Conservation (phyloP, 1,284 basidiomycete species). For the Sporisorium iseilematis-ciliati region DNA sequence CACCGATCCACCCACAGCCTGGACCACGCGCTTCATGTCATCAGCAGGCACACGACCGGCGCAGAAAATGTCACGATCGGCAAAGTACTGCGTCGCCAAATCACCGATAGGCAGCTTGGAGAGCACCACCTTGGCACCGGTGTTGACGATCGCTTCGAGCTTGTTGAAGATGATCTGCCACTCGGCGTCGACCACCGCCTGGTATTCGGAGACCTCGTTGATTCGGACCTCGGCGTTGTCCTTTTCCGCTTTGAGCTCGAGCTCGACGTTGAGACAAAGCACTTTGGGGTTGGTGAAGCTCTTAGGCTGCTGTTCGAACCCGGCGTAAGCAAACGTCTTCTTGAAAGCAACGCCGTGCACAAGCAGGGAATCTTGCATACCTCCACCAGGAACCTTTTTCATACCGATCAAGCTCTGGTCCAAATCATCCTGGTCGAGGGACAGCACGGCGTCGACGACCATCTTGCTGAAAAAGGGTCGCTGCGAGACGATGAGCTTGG, state of each 20-base stretch:
- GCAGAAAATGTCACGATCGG: conserved; percentile 98
- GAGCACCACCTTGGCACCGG: conserved; percentile 95
- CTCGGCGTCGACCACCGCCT: conserved; percentile 98
- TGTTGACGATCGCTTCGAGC: conserved; percentile 93
- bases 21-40: conserved; percentile 92
- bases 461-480: conserved; percentile 99
- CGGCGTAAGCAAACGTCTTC: conserved; percentile 99
- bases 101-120: conserved; percentile 99
- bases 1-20: conserved; percentile 93
- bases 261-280: conserved; percentile 95
- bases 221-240: conserved; percentile 99
- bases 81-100: conserved; percentile 99
- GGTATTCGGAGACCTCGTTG: conserved; percentile 86
- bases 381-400: conserved; percentile 99
- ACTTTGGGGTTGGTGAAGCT: conserved; percentile 89
- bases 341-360: conserved; percentile 97
- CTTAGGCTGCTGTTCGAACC: conserved; percentile 99
- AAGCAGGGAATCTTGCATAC: conserved; percentile 90
- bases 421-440: conserved; percentile 88
- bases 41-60: conserved; percentile 92
- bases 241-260: conserved; percentile 99
- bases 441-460: conserved; percentile 92
- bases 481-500: conserved; percentile 98
- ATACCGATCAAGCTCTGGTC: conserved; percentile 97
- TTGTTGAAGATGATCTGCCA: conserved; percentile 99